A percentile compares a stretch with the other conserved stretches of the same genome.
Conservation (phyloP, 202 grass and related monocot species). For the Zoysia matrella region DNA sequence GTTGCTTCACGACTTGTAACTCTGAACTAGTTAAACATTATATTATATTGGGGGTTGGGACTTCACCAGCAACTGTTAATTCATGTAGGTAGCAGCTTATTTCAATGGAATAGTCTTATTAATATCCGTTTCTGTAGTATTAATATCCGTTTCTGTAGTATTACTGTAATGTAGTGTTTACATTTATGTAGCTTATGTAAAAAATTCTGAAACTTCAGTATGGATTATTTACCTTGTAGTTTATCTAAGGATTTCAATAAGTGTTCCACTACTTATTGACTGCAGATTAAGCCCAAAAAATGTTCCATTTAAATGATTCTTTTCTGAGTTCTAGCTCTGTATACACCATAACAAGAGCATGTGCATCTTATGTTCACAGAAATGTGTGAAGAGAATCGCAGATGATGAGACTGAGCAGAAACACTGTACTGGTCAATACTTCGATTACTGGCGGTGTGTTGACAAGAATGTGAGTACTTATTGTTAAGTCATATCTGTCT, state of each 20-base stretch:
- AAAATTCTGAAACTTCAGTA: slow-evolving; percentile 12
- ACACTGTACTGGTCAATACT: slow-evolving; percentile 95
- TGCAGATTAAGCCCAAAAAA: not conserved
- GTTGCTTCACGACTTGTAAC: not conserved
- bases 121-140: not conserved
- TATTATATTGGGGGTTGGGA: not conserved
- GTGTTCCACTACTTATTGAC: not conserved
- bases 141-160: not conserved
- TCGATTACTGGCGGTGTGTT: slow-evolving; percentile 87
- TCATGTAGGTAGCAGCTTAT: not conserved
- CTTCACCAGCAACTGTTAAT: not conserved
- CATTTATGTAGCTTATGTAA: slow-evolving; percentile 2
- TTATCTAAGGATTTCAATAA: slow-evolving; percentile 28
- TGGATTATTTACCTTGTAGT: slow-evolving; percentile 9
- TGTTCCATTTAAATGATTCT: slow-evolving; percentile 8
- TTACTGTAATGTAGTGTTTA: not conserved
- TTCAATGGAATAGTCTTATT: not conserved
- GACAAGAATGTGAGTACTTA: slow-evolving; percentile 73
- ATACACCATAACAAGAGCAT: slow-evolving; percentile 31
- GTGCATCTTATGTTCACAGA: slow-evolving; percentile 46
- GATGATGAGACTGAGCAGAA: slow-evolving; percentile 80
- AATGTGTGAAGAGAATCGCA: slow-evolving; percentile 79
- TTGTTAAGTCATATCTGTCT: slow-evolving; percentile 7
- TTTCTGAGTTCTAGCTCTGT: slow-evolving; percentile 20
- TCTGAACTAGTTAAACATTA: not conserved